These are phyloP conservation scores for Pleurotus salmoneostramineus DNA, from an alignment of 768 basidiomycete species.

Conservation along the genomic window DNA sequence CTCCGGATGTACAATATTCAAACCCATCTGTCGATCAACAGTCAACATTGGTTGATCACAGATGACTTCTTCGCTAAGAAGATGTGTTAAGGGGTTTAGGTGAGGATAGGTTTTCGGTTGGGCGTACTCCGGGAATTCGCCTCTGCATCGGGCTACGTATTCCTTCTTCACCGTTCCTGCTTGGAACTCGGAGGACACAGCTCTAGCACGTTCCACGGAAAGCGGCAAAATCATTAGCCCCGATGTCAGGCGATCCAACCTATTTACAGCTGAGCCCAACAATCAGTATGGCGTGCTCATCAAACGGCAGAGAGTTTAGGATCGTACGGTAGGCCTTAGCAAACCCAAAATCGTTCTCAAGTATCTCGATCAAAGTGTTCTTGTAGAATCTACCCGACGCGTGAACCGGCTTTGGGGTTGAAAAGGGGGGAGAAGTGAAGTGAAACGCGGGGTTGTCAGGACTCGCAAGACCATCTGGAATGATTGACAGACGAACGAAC, in stretches of 20 bases:
- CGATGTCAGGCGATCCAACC: conserved; percentile 90
- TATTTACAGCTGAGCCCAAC: conserved; percentile 74
- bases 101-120: neutral
- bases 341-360: conserved; percentile 80
- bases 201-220: conserved; percentile 60
- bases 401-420: conserved; percentile 74
- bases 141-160: conserved; percentile 85
- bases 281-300: conserved; percentile 7
- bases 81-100: neutral
- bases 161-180: conserved; percentile 83
- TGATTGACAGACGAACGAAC: conserved; percentile 48
- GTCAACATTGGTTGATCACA: conserved; percentile 88
- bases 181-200: conserved; percentile 77
- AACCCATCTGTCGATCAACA: conserved; percentile 93
- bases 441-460: conserved; percentile 2
- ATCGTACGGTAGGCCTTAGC: conserved; percentile 79
- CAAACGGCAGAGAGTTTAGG: conserved; percentile 3
- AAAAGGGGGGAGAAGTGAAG: neutral
- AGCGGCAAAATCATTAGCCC: conserved; percentile 94
- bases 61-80: conserved; percentile 64
- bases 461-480: conserved; percentile 8
- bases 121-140: conserved; percentile 81
- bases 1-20: conserved; percentile 93
- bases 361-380: conserved; percentile 84
- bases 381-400: conserved; percentile 87